Percentiles rank a stretch among this genome's conserved stretches.
phyloP scores from a whole-genome alignment of 2,329 filamentous ascomycete species.

The Corinectria fuckeliana region DNA sequence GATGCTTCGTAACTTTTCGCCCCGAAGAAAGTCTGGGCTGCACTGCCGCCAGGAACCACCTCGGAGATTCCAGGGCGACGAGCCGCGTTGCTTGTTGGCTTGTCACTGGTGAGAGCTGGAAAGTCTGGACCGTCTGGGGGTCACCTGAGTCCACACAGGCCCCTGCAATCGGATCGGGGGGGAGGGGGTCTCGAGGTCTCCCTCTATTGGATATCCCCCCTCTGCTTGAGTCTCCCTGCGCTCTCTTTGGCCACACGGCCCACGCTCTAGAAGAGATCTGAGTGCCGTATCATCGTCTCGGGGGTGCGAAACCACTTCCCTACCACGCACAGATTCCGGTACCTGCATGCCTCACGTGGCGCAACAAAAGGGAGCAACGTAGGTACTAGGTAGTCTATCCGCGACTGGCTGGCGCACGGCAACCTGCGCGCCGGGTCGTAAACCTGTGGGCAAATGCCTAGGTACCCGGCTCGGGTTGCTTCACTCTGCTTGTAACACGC shows the following conservation, averaged over 20 bases:
- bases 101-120: background rate
- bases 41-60: background rate
- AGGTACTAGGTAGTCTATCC: no score
- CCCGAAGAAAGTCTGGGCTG: background rate
- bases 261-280: conserved; percentile 25
- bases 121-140: background rate
- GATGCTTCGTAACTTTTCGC: no score
- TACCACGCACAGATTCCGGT: conserved; percentile 16
- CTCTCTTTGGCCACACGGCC: no score
- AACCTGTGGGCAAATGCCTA: no score
- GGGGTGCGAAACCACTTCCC: conserved; percentile 1
- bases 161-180: conserved; percentile 10
- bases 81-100: conserved; percentile 9
- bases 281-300: conserved; percentile 17
- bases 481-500: conserved; percentile 23
- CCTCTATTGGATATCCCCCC: background rate
- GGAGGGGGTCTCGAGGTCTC: no score
- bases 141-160: background rate
- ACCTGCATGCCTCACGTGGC: conserved; percentile 31
- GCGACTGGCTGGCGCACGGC: conserved; percentile 21
- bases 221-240: no score
- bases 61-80: conserved; percentile 18
- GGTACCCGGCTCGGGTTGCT: background rate
- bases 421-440: conserved; percentile 2
- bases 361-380: conserved; percentile 15